Conservation (phyloP, 2,329 filamentous ascomycete species). For the Sphaerostilbella broomeana region DNA sequence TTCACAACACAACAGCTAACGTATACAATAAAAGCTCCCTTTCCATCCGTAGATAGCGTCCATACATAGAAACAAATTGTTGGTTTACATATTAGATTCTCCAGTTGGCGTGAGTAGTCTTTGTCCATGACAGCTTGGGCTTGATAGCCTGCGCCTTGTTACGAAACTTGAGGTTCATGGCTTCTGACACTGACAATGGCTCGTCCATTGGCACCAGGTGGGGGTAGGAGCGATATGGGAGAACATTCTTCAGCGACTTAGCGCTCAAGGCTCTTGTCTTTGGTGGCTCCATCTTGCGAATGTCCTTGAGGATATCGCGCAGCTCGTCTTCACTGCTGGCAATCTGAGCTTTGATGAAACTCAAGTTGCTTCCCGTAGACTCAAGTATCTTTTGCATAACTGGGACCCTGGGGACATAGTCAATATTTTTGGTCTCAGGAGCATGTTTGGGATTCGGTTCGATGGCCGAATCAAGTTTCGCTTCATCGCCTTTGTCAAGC, state of each 20-base stretch:
- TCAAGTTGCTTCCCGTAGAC: slow-evolving; percentile 37
- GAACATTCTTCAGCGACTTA: slow-evolving; percentile 23
- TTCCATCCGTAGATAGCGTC: too few relatives aligned
- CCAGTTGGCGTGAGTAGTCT: slow-evolving; percentile 16
- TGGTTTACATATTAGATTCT: background rate
- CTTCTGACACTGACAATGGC: slow-evolving; percentile 31
- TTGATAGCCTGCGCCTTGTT: slow-evolving; percentile 18
- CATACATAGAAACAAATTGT: background rate
- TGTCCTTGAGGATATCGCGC: slow-evolving; percentile 60
- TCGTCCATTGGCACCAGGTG: slow-evolving; percentile 30
- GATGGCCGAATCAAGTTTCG: slow-evolving; percentile 61
- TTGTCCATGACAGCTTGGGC: slow-evolving; percentile 22
- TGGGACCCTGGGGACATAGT: slow-evolving; percentile 64
- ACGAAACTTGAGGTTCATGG: slow-evolving; percentile 21
- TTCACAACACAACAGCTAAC: too few relatives aligned
- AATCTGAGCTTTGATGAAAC: slow-evolving; percentile 82
- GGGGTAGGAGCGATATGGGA: slow-evolving; percentile 32
- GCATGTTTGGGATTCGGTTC: slow-evolving; percentile 44
- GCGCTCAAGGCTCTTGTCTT: slow-evolving; percentile 22
- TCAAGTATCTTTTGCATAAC: slow-evolving; percentile 70
- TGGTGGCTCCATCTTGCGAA: slow-evolving; percentile 33
- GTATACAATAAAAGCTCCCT: too few relatives aligned
- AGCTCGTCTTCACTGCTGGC: slow-evolving; percentile 67
- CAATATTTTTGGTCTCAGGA: slow-evolving; percentile 55
- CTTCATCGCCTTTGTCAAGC: slow-evolving; percentile 62